Conservation (phyloP, 2,329 filamentous ascomycete genomes). For the Graphium sp. region DNA sequence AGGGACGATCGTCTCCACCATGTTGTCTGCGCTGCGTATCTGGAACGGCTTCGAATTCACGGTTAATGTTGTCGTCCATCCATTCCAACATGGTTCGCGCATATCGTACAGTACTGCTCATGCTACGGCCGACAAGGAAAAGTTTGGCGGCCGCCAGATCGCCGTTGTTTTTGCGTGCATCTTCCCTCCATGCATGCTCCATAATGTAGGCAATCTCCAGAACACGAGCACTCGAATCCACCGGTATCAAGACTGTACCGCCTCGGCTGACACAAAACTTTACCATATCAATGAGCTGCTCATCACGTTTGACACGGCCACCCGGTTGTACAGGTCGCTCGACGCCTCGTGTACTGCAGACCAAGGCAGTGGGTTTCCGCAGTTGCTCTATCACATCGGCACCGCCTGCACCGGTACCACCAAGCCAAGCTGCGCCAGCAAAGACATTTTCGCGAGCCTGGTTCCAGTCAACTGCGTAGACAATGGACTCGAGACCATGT, state of each 20-base stretch:
- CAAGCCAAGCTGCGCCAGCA: slow-evolving; percentile 84
- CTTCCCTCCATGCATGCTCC: slow-evolving; percentile 76
- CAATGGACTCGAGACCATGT: slow-evolving; percentile 88
- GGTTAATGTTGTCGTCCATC: slow-evolving; percentile 94
- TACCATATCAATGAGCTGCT: slow-evolving; percentile 69
- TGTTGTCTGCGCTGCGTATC: slow-evolving; percentile 30
- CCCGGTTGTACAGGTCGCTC: slow-evolving; percentile 53
- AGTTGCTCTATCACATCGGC: slow-evolving; percentile 88
- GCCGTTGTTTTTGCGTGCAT: slow-evolving; percentile 33
- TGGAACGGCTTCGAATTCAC: slow-evolving; percentile 68
- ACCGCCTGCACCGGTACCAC: slow-evolving; percentile 61
- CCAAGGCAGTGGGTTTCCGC: slow-evolving; percentile 79
- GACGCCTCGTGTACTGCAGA: slow-evolving; percentile 77
- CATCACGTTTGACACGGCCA: slow-evolving; percentile 68
- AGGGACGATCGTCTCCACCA: slow-evolving; percentile 25
- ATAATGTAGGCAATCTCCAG: slow-evolving; percentile 83
- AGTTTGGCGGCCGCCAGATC: slow-evolving; percentile 39
- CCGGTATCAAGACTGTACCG: slow-evolving; percentile 83
- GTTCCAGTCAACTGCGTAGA: slow-evolving; percentile 97
- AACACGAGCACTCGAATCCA: slow-evolving; percentile 88
- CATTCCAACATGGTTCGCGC: slow-evolving; percentile 94
- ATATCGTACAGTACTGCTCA: slow-evolving; percentile 76
- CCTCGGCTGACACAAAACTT: slow-evolving; percentile 62
- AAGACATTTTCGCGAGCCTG: slow-evolving; percentile 93
- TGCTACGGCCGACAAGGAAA: slow-evolving; percentile 74